Evolutionary conservation across 805 yeast species (phyloP).

Genomic region (Candida ovalis): DNA sequence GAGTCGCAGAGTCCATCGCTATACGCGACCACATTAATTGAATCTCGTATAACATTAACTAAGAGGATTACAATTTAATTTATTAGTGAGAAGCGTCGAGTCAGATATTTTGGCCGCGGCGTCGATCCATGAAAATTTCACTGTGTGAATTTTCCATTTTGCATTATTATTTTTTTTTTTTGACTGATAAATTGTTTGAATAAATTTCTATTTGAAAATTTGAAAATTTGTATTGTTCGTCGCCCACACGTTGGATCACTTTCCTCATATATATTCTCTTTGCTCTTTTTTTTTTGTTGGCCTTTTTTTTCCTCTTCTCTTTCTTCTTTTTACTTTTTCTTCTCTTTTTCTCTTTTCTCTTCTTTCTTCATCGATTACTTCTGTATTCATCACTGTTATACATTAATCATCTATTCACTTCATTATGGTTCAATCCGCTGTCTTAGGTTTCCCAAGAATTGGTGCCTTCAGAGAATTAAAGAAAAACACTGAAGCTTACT

Average conservation of each 20-base stretch:
- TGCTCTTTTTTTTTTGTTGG: background rate
- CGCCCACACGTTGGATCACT: background rate
- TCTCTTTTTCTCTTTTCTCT: background rate
- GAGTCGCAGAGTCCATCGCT: no score
- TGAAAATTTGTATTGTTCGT: no score
- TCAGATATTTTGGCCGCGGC: no score
- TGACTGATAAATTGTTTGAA: no score
- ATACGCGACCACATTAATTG: no score
- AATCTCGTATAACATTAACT: no score
- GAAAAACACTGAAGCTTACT: slow-evolving; percentile 98
- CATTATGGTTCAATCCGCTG: slow-evolving; percentile 92
- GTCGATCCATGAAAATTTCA: no score
- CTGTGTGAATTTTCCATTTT: background rate
- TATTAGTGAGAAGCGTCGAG: no score
- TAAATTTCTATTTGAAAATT: background rate
- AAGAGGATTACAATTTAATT: no score
- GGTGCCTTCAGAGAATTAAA: slow-evolving; percentile 99
- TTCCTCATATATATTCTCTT: background rate
- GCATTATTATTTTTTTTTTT: no score
- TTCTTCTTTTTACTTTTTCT: background rate
- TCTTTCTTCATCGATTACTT: background rate
- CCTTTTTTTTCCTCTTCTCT: background rate
- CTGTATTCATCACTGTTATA: background rate
- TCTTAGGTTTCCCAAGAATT: slow-evolving; percentile 99
- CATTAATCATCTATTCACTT: slow-evolving; percentile 4